Percentiles rank a stretch among this genome's conserved stretches.
phyloP scores from a whole-genome alignment of 805 yeast species.

The Schizosaccharomyces cryophilus region DNA sequence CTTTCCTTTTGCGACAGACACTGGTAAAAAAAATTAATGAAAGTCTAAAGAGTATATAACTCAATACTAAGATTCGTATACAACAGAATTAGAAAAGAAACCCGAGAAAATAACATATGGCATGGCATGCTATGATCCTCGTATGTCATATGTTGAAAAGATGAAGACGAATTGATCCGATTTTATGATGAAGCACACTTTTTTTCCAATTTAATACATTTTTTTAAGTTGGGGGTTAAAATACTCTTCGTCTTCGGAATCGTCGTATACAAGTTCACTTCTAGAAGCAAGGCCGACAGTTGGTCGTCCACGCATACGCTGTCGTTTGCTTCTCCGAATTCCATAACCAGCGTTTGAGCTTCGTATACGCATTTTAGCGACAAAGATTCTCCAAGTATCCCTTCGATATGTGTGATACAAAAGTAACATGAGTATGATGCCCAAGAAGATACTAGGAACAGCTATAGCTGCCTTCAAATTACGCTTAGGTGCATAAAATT shows the following conservation, averaged over 20 bases:
- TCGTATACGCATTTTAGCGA: neutral
- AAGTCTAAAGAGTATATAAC: no score
- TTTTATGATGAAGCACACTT: no score
- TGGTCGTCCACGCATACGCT: neutral
- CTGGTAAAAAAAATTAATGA: no score
- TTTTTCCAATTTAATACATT: neutral
- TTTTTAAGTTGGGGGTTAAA: neutral
- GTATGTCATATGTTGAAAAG: no score
- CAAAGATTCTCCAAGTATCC: neutral
- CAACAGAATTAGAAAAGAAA: no score
- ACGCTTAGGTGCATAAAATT: neutral
- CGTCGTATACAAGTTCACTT: neutral
- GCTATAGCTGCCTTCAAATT: neutral
- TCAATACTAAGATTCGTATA: no score
- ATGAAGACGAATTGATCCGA: no score
- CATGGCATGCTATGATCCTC: no score
- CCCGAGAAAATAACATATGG: no score
- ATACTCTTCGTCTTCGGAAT: neutral
- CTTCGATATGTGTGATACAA: neutral
- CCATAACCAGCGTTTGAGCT: neutral
- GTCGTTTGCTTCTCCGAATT: neutral
- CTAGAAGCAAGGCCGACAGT: neutral
- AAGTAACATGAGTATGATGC: neutral
- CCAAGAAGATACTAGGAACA: neutral
- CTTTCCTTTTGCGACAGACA: no score